phyloP scores from a whole-genome alignment of 129 eudicot species.

The Smallanthus sonchifolius region DNA sequence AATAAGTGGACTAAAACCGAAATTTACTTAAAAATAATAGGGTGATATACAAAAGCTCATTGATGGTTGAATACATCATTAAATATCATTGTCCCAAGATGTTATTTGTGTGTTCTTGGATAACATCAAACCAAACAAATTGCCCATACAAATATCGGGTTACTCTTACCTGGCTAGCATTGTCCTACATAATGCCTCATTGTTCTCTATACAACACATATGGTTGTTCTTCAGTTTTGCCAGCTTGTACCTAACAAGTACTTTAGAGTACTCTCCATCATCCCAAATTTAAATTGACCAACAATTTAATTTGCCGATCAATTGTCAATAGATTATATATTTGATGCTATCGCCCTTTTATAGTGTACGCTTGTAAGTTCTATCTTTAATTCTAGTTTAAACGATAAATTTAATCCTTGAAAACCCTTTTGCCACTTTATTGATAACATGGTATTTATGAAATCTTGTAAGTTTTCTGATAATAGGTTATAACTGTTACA shows the following conservation, averaged over 20 bases:
- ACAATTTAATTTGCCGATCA: background rate
- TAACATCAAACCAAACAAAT: constrained; percentile 25
- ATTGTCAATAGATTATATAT: background rate
- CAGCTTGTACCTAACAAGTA: constrained; percentile 37
- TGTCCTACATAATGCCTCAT: constrained; percentile 31
- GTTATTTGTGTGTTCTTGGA: constrained; percentile 2
- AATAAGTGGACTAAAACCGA: too few species aligned
- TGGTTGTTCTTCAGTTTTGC: constrained; percentile 18
- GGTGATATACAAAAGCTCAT: background rate
- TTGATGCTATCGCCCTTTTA: background rate
- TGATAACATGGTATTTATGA: too few species aligned
- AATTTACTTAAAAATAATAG: too few species aligned
- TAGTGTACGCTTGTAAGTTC: background rate
- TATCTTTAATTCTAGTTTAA: background rate
- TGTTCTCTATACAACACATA: constrained; percentile 17
- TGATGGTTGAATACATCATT: background rate
- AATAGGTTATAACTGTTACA: too few species aligned
- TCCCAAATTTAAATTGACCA: background rate
- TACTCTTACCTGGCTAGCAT: constrained; percentile 23
- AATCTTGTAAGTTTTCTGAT: too few species aligned
- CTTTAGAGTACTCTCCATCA: constrained; percentile 19
- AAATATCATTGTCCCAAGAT: constrained; percentile 17
- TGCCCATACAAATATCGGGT: constrained; percentile 24
- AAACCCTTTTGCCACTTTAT: background rate
- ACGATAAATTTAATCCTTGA: background rate